Base-by-base conservation (phyloP, 176 grass and related monocot species). In the Urochloa ruziziensis region DNA sequence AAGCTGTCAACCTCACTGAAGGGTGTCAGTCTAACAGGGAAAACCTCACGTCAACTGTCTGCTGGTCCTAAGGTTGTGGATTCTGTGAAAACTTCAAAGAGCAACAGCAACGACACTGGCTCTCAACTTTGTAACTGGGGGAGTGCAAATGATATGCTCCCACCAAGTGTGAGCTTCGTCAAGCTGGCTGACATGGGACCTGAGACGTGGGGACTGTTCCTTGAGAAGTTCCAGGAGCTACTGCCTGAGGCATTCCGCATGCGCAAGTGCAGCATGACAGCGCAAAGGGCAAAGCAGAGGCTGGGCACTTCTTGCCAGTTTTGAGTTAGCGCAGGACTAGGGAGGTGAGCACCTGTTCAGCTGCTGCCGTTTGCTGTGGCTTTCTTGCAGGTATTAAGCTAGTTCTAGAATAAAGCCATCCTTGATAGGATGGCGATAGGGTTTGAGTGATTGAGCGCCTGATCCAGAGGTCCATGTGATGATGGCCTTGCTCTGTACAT, bases 231-330 rank as follows among this genome's bases (percentile, higher is more conserved):
- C 80, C 92, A 87, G 78, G 90, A 97, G 49, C 74, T 97, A 53
- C 85, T 92, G 61, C 83, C 76, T 18, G 83, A 65, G 37, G 84
- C 87, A 62, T 91, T 94, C 75, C 86, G 61, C 28, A 78, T 30
- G 0, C 48, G 69, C 75, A 94, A 92, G 77, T 82, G 36, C 0
- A 58, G 62, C 4, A 73, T 77, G 49, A 63, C 80, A 52, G 77
- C 71, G 40, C 94, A 91, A 64, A 85, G 94, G 82, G 68, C 90
- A 70, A 78, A 83, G 64, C 94, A 81, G 83, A 92, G 94, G 87
- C 73, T 97, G 37, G 92, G 92, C 46, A 97, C 89, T 90, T 97
- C 94, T 84, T 97, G 94, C 86, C 90, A 91, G 85, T 97, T 97
- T 94, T 97, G 89, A 94, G 83, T 81, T 88, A 90, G 77, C 56